Percentiles rank a stretch among this genome's conserved stretches.
These are phyloP conservation scores for Phytophthora foliorum DNA, from an alignment of 352 stramenopile species.

Conservation along the genomic window DNA sequence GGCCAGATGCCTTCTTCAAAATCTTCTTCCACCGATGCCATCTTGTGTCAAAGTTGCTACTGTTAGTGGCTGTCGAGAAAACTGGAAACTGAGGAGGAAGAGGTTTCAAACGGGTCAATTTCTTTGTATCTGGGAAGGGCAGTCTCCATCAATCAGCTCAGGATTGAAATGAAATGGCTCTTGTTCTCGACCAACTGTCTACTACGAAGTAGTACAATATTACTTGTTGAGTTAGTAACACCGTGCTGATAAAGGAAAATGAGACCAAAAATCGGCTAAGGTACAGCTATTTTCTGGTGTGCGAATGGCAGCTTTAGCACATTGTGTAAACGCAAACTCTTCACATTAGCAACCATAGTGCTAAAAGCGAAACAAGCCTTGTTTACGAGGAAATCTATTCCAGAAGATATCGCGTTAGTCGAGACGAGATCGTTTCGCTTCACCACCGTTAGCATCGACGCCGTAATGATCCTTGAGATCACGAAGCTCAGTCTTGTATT, in stretches of 20 bases:
- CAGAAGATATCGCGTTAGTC: too few relatives aligned
- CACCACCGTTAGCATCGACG: not conserved
- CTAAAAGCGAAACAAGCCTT: not conserved
- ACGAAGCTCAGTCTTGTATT: slow-evolving; percentile 3
- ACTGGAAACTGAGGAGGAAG: not conserved
- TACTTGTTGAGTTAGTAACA: too few relatives aligned
- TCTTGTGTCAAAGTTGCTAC: not conserved
- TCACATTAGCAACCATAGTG: not conserved
- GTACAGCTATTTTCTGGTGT: too few relatives aligned
- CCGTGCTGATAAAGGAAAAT: too few relatives aligned
- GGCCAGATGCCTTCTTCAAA: slow-evolving; percentile 3
- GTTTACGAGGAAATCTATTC: too few relatives aligned
- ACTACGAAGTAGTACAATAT: too few relatives aligned
- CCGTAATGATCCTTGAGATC: not conserved
- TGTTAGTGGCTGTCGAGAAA: not conserved
- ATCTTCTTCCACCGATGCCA: slow-evolving; percentile 1
- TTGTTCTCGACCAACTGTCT: too few relatives aligned
- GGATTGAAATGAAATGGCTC: too few relatives aligned
- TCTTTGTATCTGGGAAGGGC: not conserved
- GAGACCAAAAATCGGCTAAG: too few relatives aligned
- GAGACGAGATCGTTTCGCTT: not conserved
- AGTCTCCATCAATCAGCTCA: not conserved
- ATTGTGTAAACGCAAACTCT: too few relatives aligned
- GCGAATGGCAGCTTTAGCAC: too few relatives aligned
- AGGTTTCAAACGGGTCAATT: not conserved